Conservation (phyloP, 139 green algal genomes). For the Chlorella sp. region DNA sequence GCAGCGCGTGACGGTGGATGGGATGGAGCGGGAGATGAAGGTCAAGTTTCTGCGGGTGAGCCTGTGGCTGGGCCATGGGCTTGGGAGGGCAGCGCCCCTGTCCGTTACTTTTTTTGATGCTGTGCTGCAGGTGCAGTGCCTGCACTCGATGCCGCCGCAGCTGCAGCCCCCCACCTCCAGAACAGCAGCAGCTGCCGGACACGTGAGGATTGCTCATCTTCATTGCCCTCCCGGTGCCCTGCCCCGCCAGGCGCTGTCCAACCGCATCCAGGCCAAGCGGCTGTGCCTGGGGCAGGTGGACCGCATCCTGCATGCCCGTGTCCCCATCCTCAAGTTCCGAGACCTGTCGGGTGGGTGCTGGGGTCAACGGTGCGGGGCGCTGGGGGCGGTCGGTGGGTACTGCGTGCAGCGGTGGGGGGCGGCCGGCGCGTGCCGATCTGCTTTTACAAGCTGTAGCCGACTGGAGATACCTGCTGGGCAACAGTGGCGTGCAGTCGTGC, state of each 20-base stretch:
- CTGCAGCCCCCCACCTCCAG: too few relatives aligned
- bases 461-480: too few relatives aligned
- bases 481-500: too few relatives aligned
- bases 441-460: too few relatives aligned
- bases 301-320: slow-evolving; percentile 60
- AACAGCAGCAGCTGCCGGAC: neutral
- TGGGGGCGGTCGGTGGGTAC: neutral
- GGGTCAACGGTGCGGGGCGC: neutral
- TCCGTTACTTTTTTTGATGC: too few relatives aligned
- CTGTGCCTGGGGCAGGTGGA: slow-evolving; percentile 21
- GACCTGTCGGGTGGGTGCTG: slow-evolving; percentile 19
- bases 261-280: slow-evolving; percentile 11
- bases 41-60: slow-evolving; percentile 35
- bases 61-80: neutral
- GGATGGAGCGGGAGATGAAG: slow-evolving; percentile 31
- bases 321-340: slow-evolving; percentile 79
- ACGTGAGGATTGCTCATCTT: neutral
- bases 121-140: neutral
- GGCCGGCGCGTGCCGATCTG: too few relatives aligned
- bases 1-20: slow-evolving; percentile 15
- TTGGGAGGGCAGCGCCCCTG: too few relatives aligned
- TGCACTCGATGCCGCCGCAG: neutral
- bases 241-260: slow-evolving; percentile 7
- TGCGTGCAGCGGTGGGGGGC: too few relatives aligned
- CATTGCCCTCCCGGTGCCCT: too few relatives aligned